Evolutionary conservation across 108 stramenopile genomes (phyloP).

Genomic region (Stephanodiscus minutulus): DNA sequence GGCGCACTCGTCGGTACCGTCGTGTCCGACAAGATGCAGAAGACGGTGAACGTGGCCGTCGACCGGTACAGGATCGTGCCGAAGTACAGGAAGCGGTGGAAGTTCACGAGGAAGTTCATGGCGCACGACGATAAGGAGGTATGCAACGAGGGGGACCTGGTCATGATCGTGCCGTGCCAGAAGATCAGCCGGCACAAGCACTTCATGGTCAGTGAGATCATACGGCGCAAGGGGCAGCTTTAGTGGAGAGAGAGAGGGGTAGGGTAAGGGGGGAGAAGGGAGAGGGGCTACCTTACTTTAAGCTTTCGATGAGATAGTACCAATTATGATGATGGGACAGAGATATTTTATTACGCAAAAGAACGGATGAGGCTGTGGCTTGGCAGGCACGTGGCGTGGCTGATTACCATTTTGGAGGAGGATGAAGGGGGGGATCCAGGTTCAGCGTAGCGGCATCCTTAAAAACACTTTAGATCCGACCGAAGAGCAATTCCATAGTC

Average conservation of each 20-base stretch:
- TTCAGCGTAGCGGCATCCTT: too few species aligned
- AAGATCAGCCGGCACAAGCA: constrained; percentile 83
- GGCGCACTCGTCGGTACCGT: constrained; percentile 83
- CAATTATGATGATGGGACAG: too few species aligned
- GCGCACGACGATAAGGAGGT: constrained; percentile 90
- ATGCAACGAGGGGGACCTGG: constrained; percentile 78
- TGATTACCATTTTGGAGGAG: too few species aligned
- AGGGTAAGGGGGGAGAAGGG: not conserved
- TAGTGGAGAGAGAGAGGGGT: constrained; percentile 23
- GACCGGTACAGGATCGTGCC: constrained; percentile 76
- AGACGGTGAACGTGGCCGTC: constrained; percentile 90
- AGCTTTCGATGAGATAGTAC: too few species aligned
- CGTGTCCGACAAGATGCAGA: constrained; percentile 88
- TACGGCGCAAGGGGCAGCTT: constrained; percentile 76
- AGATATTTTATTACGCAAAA: too few species aligned
- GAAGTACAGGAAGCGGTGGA: constrained; percentile 73
- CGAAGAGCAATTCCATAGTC: too few species aligned
- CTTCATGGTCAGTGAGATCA: constrained; percentile 64
- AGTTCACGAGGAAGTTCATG: constrained; percentile 87
- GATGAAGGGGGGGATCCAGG: too few species aligned
- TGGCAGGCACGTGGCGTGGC: too few species aligned
- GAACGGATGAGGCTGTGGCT: too few species aligned
- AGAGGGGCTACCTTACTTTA: too few species aligned
- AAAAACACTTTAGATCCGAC: too few species aligned
- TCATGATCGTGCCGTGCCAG: constrained; percentile 90